These are phyloP conservation scores for Tetrahymena borealis DNA, from an alignment of 73 alveolate genomes.

Conservation along the genomic window DNA sequence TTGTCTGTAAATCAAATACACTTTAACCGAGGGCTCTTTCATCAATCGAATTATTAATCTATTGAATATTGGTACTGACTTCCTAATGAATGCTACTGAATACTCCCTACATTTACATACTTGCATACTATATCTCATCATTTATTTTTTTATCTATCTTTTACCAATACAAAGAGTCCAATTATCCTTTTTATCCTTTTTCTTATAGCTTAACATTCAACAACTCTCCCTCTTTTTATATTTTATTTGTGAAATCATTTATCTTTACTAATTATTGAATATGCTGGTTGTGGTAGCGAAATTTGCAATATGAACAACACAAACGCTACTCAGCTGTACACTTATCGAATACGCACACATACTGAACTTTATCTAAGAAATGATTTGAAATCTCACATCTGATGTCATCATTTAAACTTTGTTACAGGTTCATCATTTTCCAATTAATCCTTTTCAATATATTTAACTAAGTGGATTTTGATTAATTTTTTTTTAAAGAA, in stretches of 20 bases:
- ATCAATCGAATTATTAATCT: not conserved
- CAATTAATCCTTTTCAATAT: no score
- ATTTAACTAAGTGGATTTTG: no score
- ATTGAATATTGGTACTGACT: not conserved
- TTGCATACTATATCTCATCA: not conserved
- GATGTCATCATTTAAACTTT: not conserved
- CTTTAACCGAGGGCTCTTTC: not conserved
- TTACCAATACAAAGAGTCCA: not conserved
- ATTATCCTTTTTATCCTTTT: not conserved
- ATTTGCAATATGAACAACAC: not conserved
- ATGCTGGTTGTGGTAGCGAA: not conserved
- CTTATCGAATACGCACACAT: not conserved
- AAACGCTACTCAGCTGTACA: not conserved
- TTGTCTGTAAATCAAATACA: not conserved
- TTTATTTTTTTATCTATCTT: not conserved
- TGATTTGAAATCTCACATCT: not conserved
- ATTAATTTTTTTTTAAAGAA: no score
- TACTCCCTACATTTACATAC: not conserved
- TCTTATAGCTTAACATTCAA: not conserved
- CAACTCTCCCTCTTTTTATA: not conserved
- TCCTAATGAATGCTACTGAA: not conserved
- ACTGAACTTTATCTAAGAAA: not conserved
- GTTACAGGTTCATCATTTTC: not conserved
- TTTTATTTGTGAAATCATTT: not conserved
- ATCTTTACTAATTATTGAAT: not conserved